A percentile compares a stretch with the other conserved stretches of the same genome.
Conservation (phyloP, 306 rosid species). For the Arachis hypogaea region DNA sequence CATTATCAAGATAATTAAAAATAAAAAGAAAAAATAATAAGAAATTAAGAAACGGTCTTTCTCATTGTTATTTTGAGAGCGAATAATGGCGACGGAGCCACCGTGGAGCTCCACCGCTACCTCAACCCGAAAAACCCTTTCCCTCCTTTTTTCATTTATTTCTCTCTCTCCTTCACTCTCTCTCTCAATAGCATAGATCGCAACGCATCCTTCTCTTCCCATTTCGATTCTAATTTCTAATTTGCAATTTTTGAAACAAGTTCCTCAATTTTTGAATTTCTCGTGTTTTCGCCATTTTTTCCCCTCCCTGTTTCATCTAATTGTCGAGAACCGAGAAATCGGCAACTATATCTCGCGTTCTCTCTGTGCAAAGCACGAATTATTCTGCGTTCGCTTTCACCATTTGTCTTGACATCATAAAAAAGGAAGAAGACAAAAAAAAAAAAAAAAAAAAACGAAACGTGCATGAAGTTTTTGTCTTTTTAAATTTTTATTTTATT, state of each 20-base stretch:
- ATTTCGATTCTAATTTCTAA: background rate
- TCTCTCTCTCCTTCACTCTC: conserved; percentile 3
- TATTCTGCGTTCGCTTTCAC: background rate
- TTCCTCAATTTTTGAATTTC: background rate
- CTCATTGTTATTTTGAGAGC: background rate
- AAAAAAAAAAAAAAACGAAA: background rate
- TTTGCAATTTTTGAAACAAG: conserved; percentile 19
- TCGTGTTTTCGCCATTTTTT: background rate
- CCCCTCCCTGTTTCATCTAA: conserved; percentile 3
- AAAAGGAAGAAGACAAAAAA: background rate
- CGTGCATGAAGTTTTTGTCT: background rate
- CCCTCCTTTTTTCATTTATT: background rate
- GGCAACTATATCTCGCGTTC: background rate
- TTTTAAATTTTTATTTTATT: too few relatives aligned
- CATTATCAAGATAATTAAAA: background rate
- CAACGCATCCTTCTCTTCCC: background rate
- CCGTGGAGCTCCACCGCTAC: conserved; percentile 47
- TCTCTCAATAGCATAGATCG: background rate
- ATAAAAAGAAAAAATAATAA: background rate
- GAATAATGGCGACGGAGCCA: conserved; percentile 43
- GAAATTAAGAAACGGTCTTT: conserved; percentile 42
- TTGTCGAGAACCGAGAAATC: background rate
- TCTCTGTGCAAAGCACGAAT: background rate
- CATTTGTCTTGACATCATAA: background rate
- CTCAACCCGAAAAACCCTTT: background rate